These are phyloP conservation scores for Periconia sp. DNA, from an alignment of 2,329 filamentous ascomycete species.

Conservation along the genomic window DNA sequence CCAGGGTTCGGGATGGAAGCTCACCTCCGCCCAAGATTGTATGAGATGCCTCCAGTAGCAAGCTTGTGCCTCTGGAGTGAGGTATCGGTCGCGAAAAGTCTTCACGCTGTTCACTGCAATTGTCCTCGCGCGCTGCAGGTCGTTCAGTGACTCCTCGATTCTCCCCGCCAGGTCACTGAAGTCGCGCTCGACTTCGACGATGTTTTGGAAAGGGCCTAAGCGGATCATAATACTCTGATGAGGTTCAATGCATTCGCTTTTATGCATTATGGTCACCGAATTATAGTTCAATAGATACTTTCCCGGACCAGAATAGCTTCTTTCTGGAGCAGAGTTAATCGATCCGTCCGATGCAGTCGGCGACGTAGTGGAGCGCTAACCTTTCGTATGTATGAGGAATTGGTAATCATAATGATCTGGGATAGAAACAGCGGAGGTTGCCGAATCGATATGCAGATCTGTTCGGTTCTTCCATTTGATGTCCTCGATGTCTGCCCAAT, in stretches of 20 bases:
- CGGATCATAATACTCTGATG: conserved; percentile 17
- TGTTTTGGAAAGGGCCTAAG: conserved; percentile 22
- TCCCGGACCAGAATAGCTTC: conserved; percentile 54
- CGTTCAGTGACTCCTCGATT: conserved; percentile 15
- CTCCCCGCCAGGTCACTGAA: conserved; percentile 23
- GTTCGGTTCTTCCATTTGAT: conserved; percentile 20
- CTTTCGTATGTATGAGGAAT: conserved; percentile 57
- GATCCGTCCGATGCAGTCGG: not conserved
- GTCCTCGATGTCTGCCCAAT: conserved; percentile 22
- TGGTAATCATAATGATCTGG: conserved; percentile 35
- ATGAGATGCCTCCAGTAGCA: conserved; percentile 62
- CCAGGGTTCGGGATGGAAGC: conserved; percentile 27
- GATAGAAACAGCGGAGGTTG: conserved; percentile 19
- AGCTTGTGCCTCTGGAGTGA: conserved; percentile 61
- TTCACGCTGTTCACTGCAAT: conserved; percentile 58
- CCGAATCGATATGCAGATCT: conserved; percentile 8
- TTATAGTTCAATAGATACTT: conserved; percentile 58
- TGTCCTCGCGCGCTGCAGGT: conserved; percentile 50
- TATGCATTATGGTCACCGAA: conserved; percentile 24
- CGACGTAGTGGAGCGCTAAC: conserved; percentile 33
- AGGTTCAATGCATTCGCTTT: conserved; percentile 22
- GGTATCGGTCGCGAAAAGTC: conserved; percentile 59
- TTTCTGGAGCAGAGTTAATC: conserved; percentile 6
- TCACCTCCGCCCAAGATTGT: conserved; percentile 43
- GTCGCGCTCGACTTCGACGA: conserved; percentile 26